phyloP scores from a whole-genome alignment of 2,329 filamentous ascomycete genomes.

The Verticillium albo-atrum region DNA sequence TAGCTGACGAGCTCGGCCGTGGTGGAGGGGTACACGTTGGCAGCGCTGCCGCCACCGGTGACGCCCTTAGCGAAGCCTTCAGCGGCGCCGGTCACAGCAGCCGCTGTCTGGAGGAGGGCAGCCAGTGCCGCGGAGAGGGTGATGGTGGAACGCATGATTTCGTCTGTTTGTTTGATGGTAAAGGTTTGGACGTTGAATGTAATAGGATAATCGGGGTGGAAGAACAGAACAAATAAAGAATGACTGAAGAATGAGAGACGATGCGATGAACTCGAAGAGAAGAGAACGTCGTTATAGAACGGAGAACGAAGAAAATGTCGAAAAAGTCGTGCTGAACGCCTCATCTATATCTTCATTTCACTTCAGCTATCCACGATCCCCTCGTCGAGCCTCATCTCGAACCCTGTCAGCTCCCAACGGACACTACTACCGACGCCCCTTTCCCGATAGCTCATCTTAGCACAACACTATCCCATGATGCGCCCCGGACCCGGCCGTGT shows the following conservation, averaged over 20 bases:
- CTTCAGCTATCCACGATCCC: neutral
- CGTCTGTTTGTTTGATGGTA: neutral
- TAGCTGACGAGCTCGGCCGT: conserved; percentile 54
- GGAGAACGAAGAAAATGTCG: no score
- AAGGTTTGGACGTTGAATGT: neutral
- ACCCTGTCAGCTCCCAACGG: neutral
- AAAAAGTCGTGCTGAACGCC: neutral
- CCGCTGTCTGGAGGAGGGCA: conserved; percentile 10
- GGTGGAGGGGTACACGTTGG: conserved; percentile 47
- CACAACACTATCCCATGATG: neutral
- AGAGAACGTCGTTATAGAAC: neutral
- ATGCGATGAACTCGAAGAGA: neutral
- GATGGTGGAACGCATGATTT: neutral
- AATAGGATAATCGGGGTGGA: neutral
- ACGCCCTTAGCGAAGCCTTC: conserved; percentile 44
- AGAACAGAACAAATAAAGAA: neutral
- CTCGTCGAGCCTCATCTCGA: neutral
- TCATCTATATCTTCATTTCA: neutral
- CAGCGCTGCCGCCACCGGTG: conserved; percentile 55
- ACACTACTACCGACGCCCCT: neutral
- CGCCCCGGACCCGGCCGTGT: neutral
- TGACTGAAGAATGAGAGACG: neutral
- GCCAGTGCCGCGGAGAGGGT: conserved; percentile 2
- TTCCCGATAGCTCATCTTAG: neutral
- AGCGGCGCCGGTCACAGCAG: conserved; percentile 29